Conservation (phyloP, 345 rosid genomes). For the Dimocarpus longan region DNA sequence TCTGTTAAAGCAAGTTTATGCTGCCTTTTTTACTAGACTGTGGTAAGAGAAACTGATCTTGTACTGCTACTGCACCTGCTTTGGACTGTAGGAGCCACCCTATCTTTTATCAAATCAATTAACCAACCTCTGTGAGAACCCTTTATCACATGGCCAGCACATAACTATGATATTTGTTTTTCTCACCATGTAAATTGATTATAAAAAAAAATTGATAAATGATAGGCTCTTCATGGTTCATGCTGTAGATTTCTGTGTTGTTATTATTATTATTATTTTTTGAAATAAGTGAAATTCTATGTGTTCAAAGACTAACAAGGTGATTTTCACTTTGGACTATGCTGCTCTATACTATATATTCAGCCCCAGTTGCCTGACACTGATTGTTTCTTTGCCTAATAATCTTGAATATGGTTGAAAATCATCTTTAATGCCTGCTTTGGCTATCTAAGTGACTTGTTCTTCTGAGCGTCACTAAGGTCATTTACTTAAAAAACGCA, state of each 20-base stretch:
- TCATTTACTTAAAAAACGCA: not conserved
- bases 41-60: not conserved
- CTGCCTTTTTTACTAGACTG: not conserved
- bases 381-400: not conserved
- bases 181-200: not conserved
- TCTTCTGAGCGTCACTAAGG: not conserved
- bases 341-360: not conserved
- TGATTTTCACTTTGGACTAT: not conserved
- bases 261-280: no score
- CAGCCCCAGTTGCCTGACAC: not conserved
- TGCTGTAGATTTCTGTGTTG: not conserved
- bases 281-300: not conserved
- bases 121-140: not conserved
- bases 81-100: not conserved
- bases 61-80: not conserved
- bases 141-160: not conserved
- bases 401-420: not conserved
- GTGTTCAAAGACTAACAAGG: not conserved
- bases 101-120: not conserved
- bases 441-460: not conserved
- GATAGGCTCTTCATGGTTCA: not conserved
- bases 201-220: not conserved
- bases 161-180: not conserved
- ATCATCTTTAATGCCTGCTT: not conserved
- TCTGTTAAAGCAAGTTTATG: not conserved